A percentile compares a stretch with the other conserved stretches of the same genome.
These are phyloP conservation scores for Candolleomyces aberdarensis DNA, from an alignment of 768 basidiomycete genomes.

Conservation along the genomic window DNA sequence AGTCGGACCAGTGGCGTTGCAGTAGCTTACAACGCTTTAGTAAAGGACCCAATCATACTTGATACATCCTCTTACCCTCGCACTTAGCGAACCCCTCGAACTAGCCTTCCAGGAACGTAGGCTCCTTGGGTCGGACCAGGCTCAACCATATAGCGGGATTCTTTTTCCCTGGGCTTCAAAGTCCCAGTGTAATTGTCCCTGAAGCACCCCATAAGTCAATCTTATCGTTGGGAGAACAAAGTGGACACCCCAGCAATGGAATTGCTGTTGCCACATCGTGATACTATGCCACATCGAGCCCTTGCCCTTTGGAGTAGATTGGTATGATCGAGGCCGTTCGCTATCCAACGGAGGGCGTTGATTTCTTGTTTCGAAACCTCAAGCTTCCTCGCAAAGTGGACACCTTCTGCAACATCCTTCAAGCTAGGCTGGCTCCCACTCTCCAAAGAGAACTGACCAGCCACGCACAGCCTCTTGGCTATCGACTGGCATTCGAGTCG, in stretches of 20 bases:
- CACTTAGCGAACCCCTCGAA: conserved; percentile 82
- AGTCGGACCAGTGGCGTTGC: too few relatives aligned
- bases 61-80: conserved; percentile 94
- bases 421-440: conserved; percentile 74
- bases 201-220: conserved; percentile 82
- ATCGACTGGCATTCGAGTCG: conserved; percentile 45
- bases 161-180: conserved; percentile 85
- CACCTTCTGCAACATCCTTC: conserved; percentile 80
- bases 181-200: conserved; percentile 81
- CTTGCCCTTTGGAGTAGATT: conserved; percentile 94
- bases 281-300: conserved; percentile 94
- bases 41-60: too few relatives aligned
- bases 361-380: conserved; percentile 79
- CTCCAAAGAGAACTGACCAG: conserved; percentile 66
- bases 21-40: too few relatives aligned
- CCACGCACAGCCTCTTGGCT: conserved; percentile 51
- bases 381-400: conserved; percentile 74
- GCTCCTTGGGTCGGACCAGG: conserved; percentile 46
- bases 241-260: conserved; percentile 69
- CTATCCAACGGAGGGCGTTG: conserved; percentile 81
- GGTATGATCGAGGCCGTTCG: conserved; percentile 97
- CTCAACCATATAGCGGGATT: conserved; percentile 72
- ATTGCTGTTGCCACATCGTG: conserved; percentile 80
- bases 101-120: conserved; percentile 93
- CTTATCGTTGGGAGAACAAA: conserved; percentile 69